Conservation (phyloP, 768 basidiomycete species). For the Saitozyma podzolica region DNA sequence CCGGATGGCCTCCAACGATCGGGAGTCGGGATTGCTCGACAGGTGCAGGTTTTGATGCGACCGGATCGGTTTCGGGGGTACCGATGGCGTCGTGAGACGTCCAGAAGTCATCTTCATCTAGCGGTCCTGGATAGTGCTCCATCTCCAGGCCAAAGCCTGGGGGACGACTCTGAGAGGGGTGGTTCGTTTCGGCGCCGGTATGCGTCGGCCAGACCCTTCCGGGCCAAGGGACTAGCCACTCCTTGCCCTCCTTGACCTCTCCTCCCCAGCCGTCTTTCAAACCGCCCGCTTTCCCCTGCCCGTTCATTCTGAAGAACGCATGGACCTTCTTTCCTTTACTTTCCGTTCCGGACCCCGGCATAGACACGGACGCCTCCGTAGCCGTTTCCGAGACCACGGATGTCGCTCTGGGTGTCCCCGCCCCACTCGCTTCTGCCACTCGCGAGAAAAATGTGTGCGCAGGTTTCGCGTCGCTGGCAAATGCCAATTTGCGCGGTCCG, state of each 20-base stretch:
- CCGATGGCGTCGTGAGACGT: background rate
- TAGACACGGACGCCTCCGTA: background rate
- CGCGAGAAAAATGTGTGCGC: slow-evolving; percentile 35
- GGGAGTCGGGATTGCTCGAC: background rate
- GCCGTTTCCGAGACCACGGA: slow-evolving; percentile 10
- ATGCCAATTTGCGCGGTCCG: slow-evolving; percentile 26
- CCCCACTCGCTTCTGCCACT: background rate
- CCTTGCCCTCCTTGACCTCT: slow-evolving; percentile 32
- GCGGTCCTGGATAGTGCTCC: background rate
- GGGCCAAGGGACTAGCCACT: slow-evolving; percentile 32
- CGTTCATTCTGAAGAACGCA: slow-evolving; percentile 27
- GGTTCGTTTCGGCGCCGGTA: background rate
- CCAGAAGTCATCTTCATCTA: slow-evolving; percentile 3
- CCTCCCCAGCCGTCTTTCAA: slow-evolving; percentile 41
- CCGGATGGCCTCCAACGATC: slow-evolving; percentile 16
- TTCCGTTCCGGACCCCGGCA: background rate
- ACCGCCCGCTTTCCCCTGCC: slow-evolving; percentile 4
- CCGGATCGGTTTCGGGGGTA: background rate
- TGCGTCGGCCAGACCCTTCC: slow-evolving; percentile 21
- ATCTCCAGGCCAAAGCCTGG: background rate
- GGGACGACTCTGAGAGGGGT: background rate
- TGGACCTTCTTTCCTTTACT: slow-evolving; percentile 18
- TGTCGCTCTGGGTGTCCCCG: slow-evolving; percentile 8
- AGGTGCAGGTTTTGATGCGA: background rate
- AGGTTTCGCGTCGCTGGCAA: slow-evolving; percentile 34